Evolutionary conservation across 2,329 filamentous ascomycete species (phyloP).

Genomic region (Colletotrichum costaricense): DNA sequence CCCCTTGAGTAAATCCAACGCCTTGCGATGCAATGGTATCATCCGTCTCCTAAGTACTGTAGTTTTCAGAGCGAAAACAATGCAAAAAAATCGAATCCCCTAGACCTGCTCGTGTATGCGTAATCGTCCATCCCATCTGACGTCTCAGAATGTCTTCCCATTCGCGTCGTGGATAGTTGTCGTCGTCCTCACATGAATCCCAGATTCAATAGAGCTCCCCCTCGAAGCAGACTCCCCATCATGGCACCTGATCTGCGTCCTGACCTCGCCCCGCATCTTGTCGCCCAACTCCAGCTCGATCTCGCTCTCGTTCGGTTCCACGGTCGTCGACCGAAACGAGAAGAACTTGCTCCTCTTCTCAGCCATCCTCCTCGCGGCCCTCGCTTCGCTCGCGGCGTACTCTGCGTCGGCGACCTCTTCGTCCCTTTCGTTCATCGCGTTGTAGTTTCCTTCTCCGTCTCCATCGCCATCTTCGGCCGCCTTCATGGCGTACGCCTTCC

Average conservation of each 20-base stretch:
- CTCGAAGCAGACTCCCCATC: neutral
- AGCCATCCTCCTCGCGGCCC: conserved; percentile 7
- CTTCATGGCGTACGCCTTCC: neutral
- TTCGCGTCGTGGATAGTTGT: conserved; percentile 24
- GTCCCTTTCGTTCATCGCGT: neutral
- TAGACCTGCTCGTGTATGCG: neutral
- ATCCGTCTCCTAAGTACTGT: neutral
- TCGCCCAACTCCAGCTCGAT: conserved; percentile 45
- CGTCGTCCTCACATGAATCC: conserved; percentile 37
- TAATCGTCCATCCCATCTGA: neutral
- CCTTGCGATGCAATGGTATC: conserved; percentile 13
- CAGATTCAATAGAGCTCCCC: conserved; percentile 28
- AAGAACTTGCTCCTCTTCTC: conserved; percentile 22
- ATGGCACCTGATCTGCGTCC: conserved; percentile 42
- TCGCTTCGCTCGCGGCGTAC: conserved; percentile 1
- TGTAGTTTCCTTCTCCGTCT: neutral
- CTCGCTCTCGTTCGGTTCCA: conserved; percentile 40
- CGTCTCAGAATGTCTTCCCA: neutral
- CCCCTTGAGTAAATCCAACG: neutral
- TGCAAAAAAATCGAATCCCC: neutral
- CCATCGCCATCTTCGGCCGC: neutral
- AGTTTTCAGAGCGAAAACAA: neutral
- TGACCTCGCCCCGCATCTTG: conserved; percentile 44
- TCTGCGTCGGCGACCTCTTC: conserved; percentile 9
- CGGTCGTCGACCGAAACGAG: neutral